These are phyloP conservation scores for Schizopora paradoxa DNA, from an alignment of 1,284 basidiomycete species.

Conservation along the genomic window DNA sequence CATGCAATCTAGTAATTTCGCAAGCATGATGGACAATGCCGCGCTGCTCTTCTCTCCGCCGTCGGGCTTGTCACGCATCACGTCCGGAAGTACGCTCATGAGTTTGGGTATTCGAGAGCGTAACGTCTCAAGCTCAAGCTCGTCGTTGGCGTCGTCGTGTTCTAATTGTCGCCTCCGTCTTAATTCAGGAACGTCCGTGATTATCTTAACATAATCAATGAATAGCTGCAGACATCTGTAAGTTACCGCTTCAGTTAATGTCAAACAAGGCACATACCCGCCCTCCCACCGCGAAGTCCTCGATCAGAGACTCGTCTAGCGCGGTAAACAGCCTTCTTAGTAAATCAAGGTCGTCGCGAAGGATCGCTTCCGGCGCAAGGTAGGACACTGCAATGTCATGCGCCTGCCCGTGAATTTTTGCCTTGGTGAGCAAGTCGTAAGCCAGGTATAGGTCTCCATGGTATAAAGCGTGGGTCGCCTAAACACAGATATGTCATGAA, in stretches of 20 bases:
- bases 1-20: constrained; percentile 52
- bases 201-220: constrained; percentile 9
- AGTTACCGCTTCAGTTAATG: constrained; percentile 8
- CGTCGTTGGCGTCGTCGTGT: constrained; percentile 41
- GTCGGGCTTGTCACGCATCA: constrained; percentile 52
- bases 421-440: constrained; percentile 73
- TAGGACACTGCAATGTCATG: constrained; percentile 78
- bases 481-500: constrained; percentile 4
- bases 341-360: constrained; percentile 73
- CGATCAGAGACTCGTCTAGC: constrained; percentile 59
- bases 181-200: constrained; percentile 38
- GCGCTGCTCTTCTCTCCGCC: constrained; percentile 49
- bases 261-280: constrained; percentile 47
- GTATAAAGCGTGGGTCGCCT: constrained; percentile 67
- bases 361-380: constrained; percentile 87
- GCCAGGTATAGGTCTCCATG: constrained; percentile 67
- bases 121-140: constrained; percentile 55
- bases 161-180: constrained; percentile 40
- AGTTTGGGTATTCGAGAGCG: constrained; percentile 59
- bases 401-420: constrained; percentile 67
- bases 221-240: constrained; percentile 11
- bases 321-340: constrained; percentile 70
- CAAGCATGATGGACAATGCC: constrained; percentile 70
- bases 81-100: constrained; percentile 65
- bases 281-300: constrained; percentile 75